These are phyloP conservation scores for Penicillium glabrum DNA, from an alignment of 2,329 filamentous ascomycete species.

Conservation along the genomic window DNA sequence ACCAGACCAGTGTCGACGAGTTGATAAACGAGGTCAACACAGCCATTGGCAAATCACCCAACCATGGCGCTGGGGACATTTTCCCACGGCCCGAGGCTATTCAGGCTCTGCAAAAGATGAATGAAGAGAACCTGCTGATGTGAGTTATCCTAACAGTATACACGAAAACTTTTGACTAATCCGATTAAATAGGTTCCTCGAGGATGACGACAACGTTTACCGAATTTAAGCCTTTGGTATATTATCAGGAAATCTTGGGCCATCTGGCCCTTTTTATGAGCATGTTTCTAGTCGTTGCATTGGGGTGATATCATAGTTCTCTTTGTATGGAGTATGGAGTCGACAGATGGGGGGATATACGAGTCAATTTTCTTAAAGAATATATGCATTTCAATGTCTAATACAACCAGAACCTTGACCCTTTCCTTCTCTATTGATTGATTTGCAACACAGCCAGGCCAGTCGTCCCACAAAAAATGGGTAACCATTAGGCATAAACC, in stretches of 20 bases:
- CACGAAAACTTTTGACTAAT: slow-evolving; percentile 1
- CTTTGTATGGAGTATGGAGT: slow-evolving; percentile 25
- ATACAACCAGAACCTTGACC: background rate
- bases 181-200: slow-evolving; percentile 40
- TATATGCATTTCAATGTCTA: slow-evolving; percentile 7
- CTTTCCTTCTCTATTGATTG: background rate
- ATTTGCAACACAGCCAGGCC: background rate
- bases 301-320: slow-evolving; percentile 26
- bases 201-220: slow-evolving; percentile 64
- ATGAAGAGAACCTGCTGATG: slow-evolving; percentile 88
- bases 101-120: slow-evolving; percentile 75
- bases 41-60: slow-evolving; percentile 53
- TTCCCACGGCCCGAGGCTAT: slow-evolving; percentile 74
- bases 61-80: slow-evolving; percentile 50
- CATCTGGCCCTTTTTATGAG: slow-evolving; percentile 11
- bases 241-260: slow-evolving; percentile 1
- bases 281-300: slow-evolving; percentile 22
- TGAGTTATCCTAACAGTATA: slow-evolving; percentile 54
- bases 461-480: background rate
- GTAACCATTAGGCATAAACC: background rate
- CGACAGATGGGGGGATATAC: slow-evolving; percentile 7
- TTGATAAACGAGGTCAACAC: slow-evolving; percentile 79
- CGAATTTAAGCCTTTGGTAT: slow-evolving; percentile 55
- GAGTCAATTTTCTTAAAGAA: slow-evolving; percentile 9
- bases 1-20: slow-evolving; percentile 72